Percentiles rank a stretch among this genome's conserved stretches.
phyloP scores from a whole-genome alignment of 805 yeast species.

The Candida sonorensis region DNA sequence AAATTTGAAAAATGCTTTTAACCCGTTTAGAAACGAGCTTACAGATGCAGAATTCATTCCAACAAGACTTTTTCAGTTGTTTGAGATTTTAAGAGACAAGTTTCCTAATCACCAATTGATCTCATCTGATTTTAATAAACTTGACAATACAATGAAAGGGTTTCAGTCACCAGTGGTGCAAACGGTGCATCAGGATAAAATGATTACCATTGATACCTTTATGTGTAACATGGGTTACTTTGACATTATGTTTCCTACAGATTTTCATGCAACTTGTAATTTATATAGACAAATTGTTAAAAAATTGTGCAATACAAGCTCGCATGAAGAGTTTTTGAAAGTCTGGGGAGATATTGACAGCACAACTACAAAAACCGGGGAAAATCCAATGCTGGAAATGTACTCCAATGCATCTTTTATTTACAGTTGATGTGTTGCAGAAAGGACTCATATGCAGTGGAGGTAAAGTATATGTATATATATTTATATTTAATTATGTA shows the following conservation, averaged over 20 bases:
- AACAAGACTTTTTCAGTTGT: conserved; percentile 61
- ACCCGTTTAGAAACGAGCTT: conserved; percentile 62
- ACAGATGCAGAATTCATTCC: conserved; percentile 77
- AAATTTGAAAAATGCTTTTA: conserved; percentile 38
- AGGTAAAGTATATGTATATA: not conserved
- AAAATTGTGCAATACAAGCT: conserved; percentile 42
- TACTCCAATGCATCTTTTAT: conserved; percentile 70
- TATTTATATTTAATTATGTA: no score
- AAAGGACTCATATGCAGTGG: no score
- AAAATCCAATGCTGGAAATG: conserved; percentile 75
- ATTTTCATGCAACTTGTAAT: conserved; percentile 55
- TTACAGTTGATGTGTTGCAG: conserved; percentile 29
- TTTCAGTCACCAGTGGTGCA: conserved; percentile 76
- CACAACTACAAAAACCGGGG: conserved; percentile 70
- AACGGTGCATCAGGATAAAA: conserved; percentile 58
- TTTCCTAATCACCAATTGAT: conserved; percentile 76
- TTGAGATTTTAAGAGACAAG: conserved; percentile 50
- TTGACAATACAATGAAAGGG: conserved; percentile 48
- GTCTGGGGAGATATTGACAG: conserved; percentile 65
- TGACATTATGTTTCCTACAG: conserved; percentile 83
- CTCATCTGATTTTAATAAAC: conserved; percentile 58
- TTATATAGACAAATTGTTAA: conserved; percentile 61
- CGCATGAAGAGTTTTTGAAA: conserved; percentile 59
- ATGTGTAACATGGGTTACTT: conserved; percentile 84
- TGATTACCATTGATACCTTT: conserved; percentile 65